These are phyloP conservation scores for Salix caprea DNA, from an alignment of 345 rosid genomes.

Conservation along the genomic window DNA sequence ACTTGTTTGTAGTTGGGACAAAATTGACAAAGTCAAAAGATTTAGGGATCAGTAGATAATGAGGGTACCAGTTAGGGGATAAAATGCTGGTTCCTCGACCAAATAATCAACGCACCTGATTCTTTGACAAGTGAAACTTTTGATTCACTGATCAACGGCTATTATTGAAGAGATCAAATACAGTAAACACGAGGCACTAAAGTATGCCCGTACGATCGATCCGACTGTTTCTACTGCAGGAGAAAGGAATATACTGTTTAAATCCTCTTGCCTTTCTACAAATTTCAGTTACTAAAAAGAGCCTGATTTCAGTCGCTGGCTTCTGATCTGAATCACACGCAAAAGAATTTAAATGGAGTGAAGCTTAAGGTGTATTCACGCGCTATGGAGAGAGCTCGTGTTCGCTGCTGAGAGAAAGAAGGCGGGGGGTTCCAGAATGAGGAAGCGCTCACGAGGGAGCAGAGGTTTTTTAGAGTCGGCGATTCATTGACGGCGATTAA, in stretches of 20 bases:
- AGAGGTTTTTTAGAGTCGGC: not conserved
- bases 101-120: too few species aligned
- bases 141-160: constrained; percentile 5
- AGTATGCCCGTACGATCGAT: not conserved
- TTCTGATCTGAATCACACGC: not conserved
- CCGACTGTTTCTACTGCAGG: not conserved
- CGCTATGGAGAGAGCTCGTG: not conserved
- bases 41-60: too few species aligned
- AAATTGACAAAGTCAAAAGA: too few species aligned
- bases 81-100: too few species aligned
- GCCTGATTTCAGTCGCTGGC: not conserved
- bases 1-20: too few species aligned
- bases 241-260: constrained; percentile 12
- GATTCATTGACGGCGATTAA: not conserved
- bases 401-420: too few species aligned
- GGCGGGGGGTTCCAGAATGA: not conserved
- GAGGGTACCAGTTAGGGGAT: too few species aligned
- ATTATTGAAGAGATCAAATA: not conserved
- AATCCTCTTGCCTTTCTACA: constrained; percentile 16
- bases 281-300: not conserved
- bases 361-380: not conserved
- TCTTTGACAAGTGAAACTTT: not conserved
- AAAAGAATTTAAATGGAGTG: not conserved
- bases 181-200: constrained; percentile 7
- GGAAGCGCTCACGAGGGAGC: not conserved